These are phyloP conservation scores for Rhododendron kiyosumense DNA, from an alignment of 148 eudicot genomes.

Conservation along the genomic window DNA sequence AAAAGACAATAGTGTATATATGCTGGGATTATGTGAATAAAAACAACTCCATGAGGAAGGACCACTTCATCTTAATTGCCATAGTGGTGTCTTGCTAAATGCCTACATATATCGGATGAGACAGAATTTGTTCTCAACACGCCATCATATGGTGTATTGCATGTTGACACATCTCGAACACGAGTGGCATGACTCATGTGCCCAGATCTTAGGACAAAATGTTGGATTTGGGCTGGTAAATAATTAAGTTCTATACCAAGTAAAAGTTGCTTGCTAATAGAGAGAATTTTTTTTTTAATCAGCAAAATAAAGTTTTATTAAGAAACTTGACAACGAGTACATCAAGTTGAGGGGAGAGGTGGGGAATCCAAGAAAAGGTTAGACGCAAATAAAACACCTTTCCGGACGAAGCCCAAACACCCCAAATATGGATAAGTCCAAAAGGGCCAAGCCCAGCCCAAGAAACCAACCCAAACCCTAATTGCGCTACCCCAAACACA, in stretches of 20 bases:
- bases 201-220: neutral
- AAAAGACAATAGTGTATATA: neutral
- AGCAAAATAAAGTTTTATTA: no score
- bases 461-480: no score
- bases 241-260: neutral
- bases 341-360: no score
- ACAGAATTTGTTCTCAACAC: neutral
- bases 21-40: neutral
- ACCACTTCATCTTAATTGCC: neutral
- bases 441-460: no score
- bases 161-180: neutral
- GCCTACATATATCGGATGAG: neutral
- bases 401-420: no score
- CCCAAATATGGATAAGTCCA: no score
- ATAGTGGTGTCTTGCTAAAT: neutral
- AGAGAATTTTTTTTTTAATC: neutral
- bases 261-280: neutral
- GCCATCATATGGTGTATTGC: neutral
- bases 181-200: neutral
- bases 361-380: no score
- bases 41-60: neutral
- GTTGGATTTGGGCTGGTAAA: neutral
- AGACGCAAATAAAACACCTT: no score
- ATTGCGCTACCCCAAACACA: no score
- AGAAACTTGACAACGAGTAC: no score